Conservation (phyloP, 1,284 basidiomycete genomes). For the Leccinum insolens region DNA sequence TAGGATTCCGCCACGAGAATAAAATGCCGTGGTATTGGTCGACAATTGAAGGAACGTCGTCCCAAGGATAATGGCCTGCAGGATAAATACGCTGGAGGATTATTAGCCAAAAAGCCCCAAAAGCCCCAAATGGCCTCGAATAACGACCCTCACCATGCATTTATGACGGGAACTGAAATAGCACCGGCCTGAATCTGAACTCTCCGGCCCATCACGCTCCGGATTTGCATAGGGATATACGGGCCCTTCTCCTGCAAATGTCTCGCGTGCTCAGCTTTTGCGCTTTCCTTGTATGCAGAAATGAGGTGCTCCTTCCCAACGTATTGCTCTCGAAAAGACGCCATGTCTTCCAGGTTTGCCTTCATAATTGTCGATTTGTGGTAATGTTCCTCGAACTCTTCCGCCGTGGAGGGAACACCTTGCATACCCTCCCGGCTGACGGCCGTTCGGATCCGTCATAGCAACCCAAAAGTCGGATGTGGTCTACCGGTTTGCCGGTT, state of each 20-base stretch:
- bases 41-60: slow-evolving; percentile 73
- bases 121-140: slow-evolving; percentile 14
- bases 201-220: slow-evolving; percentile 66
- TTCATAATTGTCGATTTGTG: slow-evolving; percentile 30
- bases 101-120: slow-evolving; percentile 38
- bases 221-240: slow-evolving; percentile 63
- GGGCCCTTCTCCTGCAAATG: slow-evolving; percentile 42
- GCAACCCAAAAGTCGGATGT: slow-evolving; percentile 69
- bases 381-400: slow-evolving; percentile 57
- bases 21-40: slow-evolving; percentile 69
- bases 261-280: slow-evolving; percentile 52
- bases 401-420: slow-evolving; percentile 59
- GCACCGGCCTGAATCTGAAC: slow-evolving; percentile 71
- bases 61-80: slow-evolving; percentile 76
- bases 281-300: slow-evolving; percentile 51
- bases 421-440: slow-evolving; percentile 50
- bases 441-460: slow-evolving; percentile 65
- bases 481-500: slow-evolving; percentile 59
- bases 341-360: slow-evolving; percentile 40
- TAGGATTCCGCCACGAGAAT: slow-evolving; percentile 78
- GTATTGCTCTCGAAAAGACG: slow-evolving; percentile 36
- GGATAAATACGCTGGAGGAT: slow-evolving; percentile 43
- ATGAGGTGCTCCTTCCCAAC: slow-evolving; percentile 41
- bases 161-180: slow-evolving; percentile 42
- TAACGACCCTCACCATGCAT: slow-evolving; percentile 32